Evolutionary conservation across 129 eudicot species (phyloP), one percentile per base, ranked within the genome.

Genomic region (Mikania micrantha): DNA sequence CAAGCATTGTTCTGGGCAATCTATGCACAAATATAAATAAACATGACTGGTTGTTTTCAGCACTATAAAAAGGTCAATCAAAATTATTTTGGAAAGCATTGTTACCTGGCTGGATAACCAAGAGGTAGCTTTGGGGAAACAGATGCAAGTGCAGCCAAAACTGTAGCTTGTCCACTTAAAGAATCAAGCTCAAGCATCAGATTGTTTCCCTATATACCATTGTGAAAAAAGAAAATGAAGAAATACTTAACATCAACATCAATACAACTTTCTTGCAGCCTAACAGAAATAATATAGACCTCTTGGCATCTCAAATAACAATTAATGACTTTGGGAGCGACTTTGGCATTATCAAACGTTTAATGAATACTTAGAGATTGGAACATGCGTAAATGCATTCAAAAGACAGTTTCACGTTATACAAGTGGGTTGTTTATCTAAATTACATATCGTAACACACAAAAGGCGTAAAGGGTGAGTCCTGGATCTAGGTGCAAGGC

Each of bases 101-200:
- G 49, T 32, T 71, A 92, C 98, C 95, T 84, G 67, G 96, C 86
- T 57, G 98, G 98, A 84, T 93, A 93, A 73, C 98, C 98, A 75
- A 93, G 98, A 80, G 92, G 96, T 62, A 93, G 81, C 80, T 84
- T 84, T 25, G 88, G 96, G 35, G 96, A 86, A 63, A 86, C 80
- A 22, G 96, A 88, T 68, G 91, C 96, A 61, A 93, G 74, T 73
- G 98, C 90, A n/a, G 98, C 96, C 82, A 93, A 83, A 79, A 86
- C 87, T 20, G 86, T 85, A 67, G 96, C 96, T 85, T 88, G 96
- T 61, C 98, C 98, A 80, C 91, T 85, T 54, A 93, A 79, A 42
- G 90, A 82, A 70, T 88, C 98, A 36, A 93, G 91, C 81, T 93
- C 98, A 19, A 74, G 4, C 74, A 69, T 84, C 58, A 88, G 64